Base-by-base conservation (phyloP, 495 filamentous ascomycete species). In the Xylaria flabelliformis region DNA sequence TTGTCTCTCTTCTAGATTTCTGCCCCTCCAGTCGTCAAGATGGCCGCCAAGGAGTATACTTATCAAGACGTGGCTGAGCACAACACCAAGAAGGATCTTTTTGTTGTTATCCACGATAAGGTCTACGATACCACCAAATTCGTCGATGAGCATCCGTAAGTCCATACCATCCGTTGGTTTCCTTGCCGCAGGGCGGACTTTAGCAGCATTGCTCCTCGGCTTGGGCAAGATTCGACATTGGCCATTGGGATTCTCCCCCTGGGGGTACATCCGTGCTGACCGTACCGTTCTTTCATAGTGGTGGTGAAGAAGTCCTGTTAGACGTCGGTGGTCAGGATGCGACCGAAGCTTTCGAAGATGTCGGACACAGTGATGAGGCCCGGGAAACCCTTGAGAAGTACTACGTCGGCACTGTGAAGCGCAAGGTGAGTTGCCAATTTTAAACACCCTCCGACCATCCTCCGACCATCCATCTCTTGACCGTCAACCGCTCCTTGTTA, bases 81-180 rank as follows among this genome's bases (percentile, higher is more conserved):
- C 87, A 92, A 90, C 84, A 91, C 90, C 79, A 98, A 98, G 91
- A 98, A 98, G 89, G 94, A 98, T 80, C 87, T 97, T 61, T 97
- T 88, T 85, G 74, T 98, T 73, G 91, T 98, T 69, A 88, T 98
- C 77, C 94, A 98, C 86, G 95, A 98, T 83, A 95, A 97, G 86
- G 91, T 99, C 83, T 99, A 98, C 89, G 90, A 97, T 80, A 81
- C 86, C 75, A 87, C 88, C 74, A 92, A 88, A 79, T 99, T 99
- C 85, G 87, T 98, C 70, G 95, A 98, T 81, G 97, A 99, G 90
- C 97, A 99, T 85, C 97, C 97, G 95, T 99, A 94, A 83, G 96
- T 95, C 48, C 2, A 64, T 56, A n/a, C n/a, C 32, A 19, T 44
- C 50, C 41, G 58, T 63, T 70, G 64, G 51, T 66, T 66, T 46